These are phyloP conservation scores for Chaetomium fimeti DNA, from an alignment of 495 filamentous ascomycete species.

Conservation along the genomic window DNA sequence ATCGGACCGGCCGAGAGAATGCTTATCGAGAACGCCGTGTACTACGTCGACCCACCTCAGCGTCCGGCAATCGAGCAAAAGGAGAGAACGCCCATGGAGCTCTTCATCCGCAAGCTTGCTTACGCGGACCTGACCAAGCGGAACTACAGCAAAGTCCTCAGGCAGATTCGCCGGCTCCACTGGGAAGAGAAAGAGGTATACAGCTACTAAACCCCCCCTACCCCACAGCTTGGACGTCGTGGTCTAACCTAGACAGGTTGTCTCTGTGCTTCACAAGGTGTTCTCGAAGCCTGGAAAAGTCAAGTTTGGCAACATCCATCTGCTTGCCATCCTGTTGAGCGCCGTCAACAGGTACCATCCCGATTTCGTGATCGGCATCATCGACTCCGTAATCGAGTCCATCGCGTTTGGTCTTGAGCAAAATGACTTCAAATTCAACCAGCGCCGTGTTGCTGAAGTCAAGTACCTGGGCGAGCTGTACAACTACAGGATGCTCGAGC, in stretches of 20 bases:
- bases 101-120: conserved; percentile 86
- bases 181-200: conserved; percentile 91
- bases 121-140: conserved; percentile 92
- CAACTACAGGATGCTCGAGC: conserved; percentile 96
- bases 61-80: conserved; percentile 94
- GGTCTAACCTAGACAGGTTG: conserved; percentile 55
- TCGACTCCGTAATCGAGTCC: conserved; percentile 87
- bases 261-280: conserved; percentile 79
- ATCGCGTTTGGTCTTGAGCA: conserved; percentile 86
- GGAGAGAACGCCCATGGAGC: conserved; percentile 86
- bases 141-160: conserved; percentile 87
- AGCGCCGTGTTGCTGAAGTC: conserved; percentile 90
- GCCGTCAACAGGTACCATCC: conserved; percentile 88
- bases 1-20: conserved; percentile 95
- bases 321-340: conserved; percentile 86
- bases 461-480: conserved; percentile 98
- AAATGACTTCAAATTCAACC: conserved; percentile 97
- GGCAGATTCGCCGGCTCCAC: conserved; percentile 90
- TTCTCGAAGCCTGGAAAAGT: conserved; percentile 96
- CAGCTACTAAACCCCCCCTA: not conserved
- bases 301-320: conserved; percentile 95
- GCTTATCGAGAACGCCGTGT: conserved; percentile 97
- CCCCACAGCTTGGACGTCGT: not conserved
- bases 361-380: conserved; percentile 79
- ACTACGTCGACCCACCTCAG: conserved; percentile 94